Conservation (phyloP, 306 rosid genomes). For the Cicer arietinum region DNA sequence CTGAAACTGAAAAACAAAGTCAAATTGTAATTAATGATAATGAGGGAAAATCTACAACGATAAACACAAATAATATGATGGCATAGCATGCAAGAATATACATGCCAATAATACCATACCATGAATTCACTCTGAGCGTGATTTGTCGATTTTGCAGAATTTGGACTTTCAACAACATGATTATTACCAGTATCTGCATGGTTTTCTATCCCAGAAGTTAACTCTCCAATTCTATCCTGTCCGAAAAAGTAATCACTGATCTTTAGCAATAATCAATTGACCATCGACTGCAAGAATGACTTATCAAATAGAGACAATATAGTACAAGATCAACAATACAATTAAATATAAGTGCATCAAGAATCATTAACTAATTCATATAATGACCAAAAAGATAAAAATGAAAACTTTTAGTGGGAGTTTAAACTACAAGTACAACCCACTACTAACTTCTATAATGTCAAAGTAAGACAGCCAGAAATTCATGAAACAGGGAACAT, state of each 20-base stretch:
- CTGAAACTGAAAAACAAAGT: conserved; percentile 53
- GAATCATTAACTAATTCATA: conserved; percentile 19
- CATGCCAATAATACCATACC: conserved; percentile 70
- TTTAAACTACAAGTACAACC: background rate
- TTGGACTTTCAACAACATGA: conserved; percentile 60
- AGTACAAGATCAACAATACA: conserved; percentile 28
- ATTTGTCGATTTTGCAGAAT: conserved; percentile 52
- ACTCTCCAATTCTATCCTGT: conserved; percentile 82
- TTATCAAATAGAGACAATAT: conserved; percentile 14
- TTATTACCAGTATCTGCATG: conserved; percentile 59
- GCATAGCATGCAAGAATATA: conserved; percentile 40
- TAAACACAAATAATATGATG: conserved; percentile 7
- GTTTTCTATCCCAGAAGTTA: conserved; percentile 53
- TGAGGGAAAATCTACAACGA: conserved; percentile 25
- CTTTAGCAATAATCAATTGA: conserved; percentile 31
- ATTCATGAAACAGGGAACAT: conserved; percentile 27
- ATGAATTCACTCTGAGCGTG: conserved; percentile 56
- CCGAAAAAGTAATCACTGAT: conserved; percentile 31
- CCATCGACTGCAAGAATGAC: conserved; percentile 10
- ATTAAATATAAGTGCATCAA: background rate
- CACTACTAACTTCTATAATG: background rate
- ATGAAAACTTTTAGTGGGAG: background rate
- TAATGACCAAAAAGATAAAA: background rate
- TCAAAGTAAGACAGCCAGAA: conserved; percentile 21
- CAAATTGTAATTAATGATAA: conserved; percentile 9